Base-by-base conservation (phyloP, 306 rosid species). In the Ceratonia siliqua region DNA sequence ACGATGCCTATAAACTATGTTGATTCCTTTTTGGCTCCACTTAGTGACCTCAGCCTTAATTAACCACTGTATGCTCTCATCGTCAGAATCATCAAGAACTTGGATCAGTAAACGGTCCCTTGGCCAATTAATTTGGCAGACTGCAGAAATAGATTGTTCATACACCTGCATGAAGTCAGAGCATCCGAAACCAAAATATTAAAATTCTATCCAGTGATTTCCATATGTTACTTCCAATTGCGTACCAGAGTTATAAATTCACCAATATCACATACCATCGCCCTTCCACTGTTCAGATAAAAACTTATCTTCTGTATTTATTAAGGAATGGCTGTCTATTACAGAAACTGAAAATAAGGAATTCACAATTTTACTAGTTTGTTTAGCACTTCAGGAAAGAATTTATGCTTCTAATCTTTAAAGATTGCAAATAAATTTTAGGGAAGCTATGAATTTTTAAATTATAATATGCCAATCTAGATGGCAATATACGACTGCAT, bases 81-180 rank as follows among this genome's bases (percentile, higher is more conserved):
- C 96, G 70, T 87, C 74, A 56, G 98, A 94, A 76, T 94, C 98
- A 50, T 94, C 98, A 56, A 94, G 97, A 41, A 94, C 94, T 89
- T 94, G 98, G 85, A 94, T 88, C 75, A 94, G 87, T 71, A 94
- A 56, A 52, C 84, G 81, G 72, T 89, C 97, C 85, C 84, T 89
- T 17, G 98, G 98, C 98, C 98, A 94, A 74, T 94, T 93, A 43
- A 94, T 84, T 62, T 80, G 94, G 72, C 97, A 94, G 39, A 86
- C 96, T 17, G 98, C 98, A 39, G 97, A 89, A 72, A 94, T 94
- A 64, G 98, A 94, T 70, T 91, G 98, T 77, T 91, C 97, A 58
- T 91, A 94, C 42, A 94, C 98, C 98, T 94, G 90, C 87, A 79
- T 52, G 46, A 81, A 72, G 39, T 25, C 77, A 25, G 70, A 28